These are phyloP conservation scores for Exophiala xenobiotica DNA, from an alignment of 2,329 filamentous ascomycete species.

Conservation along the genomic window DNA sequence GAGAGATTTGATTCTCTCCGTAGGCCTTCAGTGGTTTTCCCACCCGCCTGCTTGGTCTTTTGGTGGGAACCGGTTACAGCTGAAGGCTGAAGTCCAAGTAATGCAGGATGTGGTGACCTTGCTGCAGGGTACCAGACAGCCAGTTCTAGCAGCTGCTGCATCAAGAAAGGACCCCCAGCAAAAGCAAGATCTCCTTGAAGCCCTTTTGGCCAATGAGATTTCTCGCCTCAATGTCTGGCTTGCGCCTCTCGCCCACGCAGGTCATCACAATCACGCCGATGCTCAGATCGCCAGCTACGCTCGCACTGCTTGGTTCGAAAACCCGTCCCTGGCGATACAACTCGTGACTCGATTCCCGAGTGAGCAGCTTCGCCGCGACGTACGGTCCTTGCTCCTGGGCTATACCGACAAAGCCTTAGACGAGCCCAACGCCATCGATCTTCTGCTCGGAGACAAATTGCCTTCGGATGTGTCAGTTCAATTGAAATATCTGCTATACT, in stretches of 20 bases:
- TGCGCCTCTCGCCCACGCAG: slow-evolving; percentile 66
- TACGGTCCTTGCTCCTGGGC: slow-evolving; percentile 76
- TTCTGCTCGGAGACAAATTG: slow-evolving; percentile 74
- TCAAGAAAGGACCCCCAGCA: slow-evolving; percentile 66
- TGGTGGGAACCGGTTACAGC: slow-evolving; percentile 86
- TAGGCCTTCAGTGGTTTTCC: slow-evolving; percentile 84
- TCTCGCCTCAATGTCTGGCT: slow-evolving; percentile 85
- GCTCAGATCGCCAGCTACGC: slow-evolving; percentile 62
- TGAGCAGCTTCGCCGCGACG: slow-evolving; percentile 67
- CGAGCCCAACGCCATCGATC: slow-evolving; percentile 77
- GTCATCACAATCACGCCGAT: slow-evolving; percentile 13
- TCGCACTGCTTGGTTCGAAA: slow-evolving; percentile 82
- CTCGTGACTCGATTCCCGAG: slow-evolving; percentile 77
- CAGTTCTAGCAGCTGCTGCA: slow-evolving; percentile 52
- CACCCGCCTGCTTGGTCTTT: slow-evolving; percentile 86
- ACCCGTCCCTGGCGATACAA: slow-evolving; percentile 82
- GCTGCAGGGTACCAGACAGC: slow-evolving; percentile 63
- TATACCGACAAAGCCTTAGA: slow-evolving; percentile 79
- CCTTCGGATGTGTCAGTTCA: slow-evolving; percentile 79
- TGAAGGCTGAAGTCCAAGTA: slow-evolving; percentile 87
- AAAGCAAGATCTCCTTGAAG: slow-evolving; percentile 79
- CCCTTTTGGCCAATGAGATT: slow-evolving; percentile 82
- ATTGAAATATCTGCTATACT: slow-evolving; percentile 90
- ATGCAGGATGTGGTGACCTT: slow-evolving; percentile 71
- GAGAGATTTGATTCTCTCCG: slow-evolving; percentile 85